A percentile compares a stretch with the other conserved stretches of the same genome.
Conservation (phyloP, 371 early-diverging fungal species). For the Funneliformis caledonium region DNA sequence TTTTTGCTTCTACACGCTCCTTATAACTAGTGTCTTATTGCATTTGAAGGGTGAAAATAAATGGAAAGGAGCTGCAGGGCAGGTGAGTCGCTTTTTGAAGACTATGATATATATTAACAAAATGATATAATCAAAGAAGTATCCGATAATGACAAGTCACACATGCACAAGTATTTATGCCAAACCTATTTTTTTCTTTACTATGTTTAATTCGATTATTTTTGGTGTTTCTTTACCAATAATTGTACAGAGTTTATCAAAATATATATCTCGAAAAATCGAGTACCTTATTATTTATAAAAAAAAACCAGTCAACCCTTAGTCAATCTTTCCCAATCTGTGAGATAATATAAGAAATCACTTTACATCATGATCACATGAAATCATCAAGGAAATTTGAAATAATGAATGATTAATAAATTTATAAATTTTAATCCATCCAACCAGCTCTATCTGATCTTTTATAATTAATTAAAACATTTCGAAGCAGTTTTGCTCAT, state of each 20-base stretch:
- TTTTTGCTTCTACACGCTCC: neutral
- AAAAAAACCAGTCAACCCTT: neutral
- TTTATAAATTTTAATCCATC: too few species aligned
- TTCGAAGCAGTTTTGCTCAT: too few species aligned
- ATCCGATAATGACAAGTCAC: neutral
- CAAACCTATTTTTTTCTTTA: neutral
- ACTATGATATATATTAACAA: constrained; percentile 1
- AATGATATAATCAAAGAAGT: neutral
- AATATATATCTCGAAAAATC: neutral
- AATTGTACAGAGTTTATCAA: too few species aligned
- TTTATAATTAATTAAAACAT: too few species aligned
- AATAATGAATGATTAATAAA: too few species aligned
- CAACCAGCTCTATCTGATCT: too few species aligned
- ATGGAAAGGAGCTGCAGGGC: neutral
- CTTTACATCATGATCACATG: neutral
- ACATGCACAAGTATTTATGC: neutral
- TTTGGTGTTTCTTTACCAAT: neutral
- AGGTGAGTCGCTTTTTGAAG: neutral
- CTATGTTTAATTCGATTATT: neutral
- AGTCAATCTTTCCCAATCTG: neutral
- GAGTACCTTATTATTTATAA: neutral
- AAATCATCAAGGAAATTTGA: too few species aligned
- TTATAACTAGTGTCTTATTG: neutral
- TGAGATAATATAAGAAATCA: neutral
- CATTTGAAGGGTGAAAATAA: neutral